Evolutionary conservation across 2,329 filamentous ascomycete genomes (phyloP).

Genomic region (Beauveria medogensis): DNA sequence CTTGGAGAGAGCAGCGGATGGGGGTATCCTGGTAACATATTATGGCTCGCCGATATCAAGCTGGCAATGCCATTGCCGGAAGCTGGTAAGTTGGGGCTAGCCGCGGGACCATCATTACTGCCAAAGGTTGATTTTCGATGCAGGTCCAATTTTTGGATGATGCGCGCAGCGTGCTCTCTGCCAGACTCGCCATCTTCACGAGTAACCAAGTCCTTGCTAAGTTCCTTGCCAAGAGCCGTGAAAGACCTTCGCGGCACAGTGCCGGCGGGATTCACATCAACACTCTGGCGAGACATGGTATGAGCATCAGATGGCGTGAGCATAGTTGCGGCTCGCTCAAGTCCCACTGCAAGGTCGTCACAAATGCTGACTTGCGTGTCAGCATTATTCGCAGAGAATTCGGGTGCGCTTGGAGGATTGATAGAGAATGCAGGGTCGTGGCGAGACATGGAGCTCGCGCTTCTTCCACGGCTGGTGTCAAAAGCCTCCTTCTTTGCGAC

Average conservation of each 20-base stretch:
- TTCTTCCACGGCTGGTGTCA: slow-evolving; percentile 57
- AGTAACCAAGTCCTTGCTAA: slow-evolving; percentile 22
- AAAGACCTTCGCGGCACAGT: slow-evolving; percentile 43
- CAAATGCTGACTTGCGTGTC: slow-evolving; percentile 56
- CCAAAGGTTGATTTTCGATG: slow-evolving; percentile 68
- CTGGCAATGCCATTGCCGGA: slow-evolving; percentile 65
- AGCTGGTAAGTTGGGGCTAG: slow-evolving; percentile 29
- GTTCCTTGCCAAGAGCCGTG: slow-evolving; percentile 39
- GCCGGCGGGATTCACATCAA: slow-evolving; percentile 52
- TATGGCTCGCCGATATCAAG: slow-evolving; percentile 78
- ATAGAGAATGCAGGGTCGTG: slow-evolving; percentile 82
- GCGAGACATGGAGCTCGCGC: slow-evolving; percentile 37
- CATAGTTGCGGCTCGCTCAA: slow-evolving; percentile 58
- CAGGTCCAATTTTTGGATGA: slow-evolving; percentile 88
- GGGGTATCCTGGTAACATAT: slow-evolving; percentile 57
- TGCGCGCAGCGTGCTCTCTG: slow-evolving; percentile 74
- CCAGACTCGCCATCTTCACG: slow-evolving; percentile 65
- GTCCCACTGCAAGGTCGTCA: slow-evolving; percentile 32
- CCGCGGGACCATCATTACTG: slow-evolving; percentile 25
- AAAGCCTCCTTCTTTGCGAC: slow-evolving; percentile 88
- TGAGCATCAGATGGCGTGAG: slow-evolving; percentile 55
- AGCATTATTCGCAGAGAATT: slow-evolving; percentile 75
- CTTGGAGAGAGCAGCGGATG: slow-evolving; percentile 23
- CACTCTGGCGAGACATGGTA: slow-evolving; percentile 54
- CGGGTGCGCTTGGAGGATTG: slow-evolving; percentile 75